A percentile compares a stretch with the other conserved stretches of the same genome.
Evolutionary conservation across 768 basidiomycete species (phyloP).

Genomic region (Leccinum olivaceopallidum): DNA sequence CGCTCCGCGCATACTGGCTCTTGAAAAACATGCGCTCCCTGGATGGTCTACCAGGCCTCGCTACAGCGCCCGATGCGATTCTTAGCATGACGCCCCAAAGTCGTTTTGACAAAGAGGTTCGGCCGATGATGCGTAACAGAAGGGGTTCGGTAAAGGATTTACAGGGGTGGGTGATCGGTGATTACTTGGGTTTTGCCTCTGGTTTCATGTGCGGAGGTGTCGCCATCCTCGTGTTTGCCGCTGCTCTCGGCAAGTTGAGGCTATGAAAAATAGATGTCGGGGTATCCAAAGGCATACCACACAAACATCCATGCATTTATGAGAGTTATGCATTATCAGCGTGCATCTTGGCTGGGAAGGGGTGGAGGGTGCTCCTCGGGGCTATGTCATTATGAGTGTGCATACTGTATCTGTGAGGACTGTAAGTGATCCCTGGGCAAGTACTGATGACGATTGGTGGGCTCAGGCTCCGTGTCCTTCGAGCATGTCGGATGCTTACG

Average conservation of each 20-base stretch:
- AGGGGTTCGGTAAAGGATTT: background rate
- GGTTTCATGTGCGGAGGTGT: conserved; percentile 23
- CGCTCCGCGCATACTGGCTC: conserved; percentile 56
- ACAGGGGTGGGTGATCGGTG: background rate
- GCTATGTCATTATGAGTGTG: background rate
- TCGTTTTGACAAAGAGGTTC: conserved; percentile 20
- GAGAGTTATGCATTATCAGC: background rate
- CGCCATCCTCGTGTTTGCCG: background rate
- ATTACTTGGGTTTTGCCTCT: conserved; percentile 11
- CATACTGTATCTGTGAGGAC: no score
- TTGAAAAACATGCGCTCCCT: conserved; percentile 49
- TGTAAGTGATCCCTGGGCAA: background rate
- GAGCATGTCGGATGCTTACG: background rate
- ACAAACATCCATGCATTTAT: background rate
- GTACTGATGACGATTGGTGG: background rate
- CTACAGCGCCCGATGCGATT: conserved; percentile 26
- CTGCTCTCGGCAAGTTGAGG: conserved; percentile 10
- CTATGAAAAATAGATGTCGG: background rate
- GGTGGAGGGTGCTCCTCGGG: background rate
- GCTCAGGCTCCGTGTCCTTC: background rate
- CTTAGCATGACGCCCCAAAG: conserved; percentile 12
- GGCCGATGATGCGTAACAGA: conserved; percentile 9
- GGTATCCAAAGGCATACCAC: no score
- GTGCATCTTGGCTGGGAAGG: background rate
- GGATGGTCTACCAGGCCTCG: conserved; percentile 56